phyloP scores from a whole-genome alignment of 2,329 filamentous ascomycete genomes.

The Colletotrichum higginsianum region DNA sequence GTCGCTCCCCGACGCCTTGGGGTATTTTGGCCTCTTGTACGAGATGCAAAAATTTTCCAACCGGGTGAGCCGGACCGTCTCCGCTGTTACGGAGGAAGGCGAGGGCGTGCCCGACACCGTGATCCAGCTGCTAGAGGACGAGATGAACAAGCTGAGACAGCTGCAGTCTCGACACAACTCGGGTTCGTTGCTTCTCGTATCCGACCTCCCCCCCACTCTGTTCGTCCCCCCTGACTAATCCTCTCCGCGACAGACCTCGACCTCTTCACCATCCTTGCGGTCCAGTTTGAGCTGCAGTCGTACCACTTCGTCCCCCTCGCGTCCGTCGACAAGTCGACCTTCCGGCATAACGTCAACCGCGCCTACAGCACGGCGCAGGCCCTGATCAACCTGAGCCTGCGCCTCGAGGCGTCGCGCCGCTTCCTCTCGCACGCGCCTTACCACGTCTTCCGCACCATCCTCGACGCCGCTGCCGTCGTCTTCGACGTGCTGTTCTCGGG shows the following conservation, averaged over 20 bases:
- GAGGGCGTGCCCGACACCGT: conserved; percentile 63
- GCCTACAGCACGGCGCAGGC: conserved; percentile 64
- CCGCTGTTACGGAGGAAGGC: conserved; percentile 62
- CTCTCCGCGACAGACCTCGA: conserved; percentile 57
- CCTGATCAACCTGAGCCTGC: conserved; percentile 57
- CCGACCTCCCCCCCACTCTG: not conserved
- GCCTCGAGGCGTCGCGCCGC: conserved; percentile 42
- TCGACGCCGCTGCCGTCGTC: conserved; percentile 57
- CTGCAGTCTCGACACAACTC: conserved; percentile 63
- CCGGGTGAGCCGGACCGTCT: conserved; percentile 63
- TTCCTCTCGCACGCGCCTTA: conserved; percentile 65
- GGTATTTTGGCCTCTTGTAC: conserved; percentile 62
- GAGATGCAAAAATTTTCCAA: conserved; percentile 68
- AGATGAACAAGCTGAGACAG: conserved; percentile 64
- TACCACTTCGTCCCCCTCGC: conserved; percentile 66
- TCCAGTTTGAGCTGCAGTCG: conserved; percentile 67
- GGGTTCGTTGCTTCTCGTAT: conserved; percentile 52
- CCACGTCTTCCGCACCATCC: conserved; percentile 63
- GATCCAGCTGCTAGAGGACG: conserved; percentile 65
- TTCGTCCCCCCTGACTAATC: not conserved
- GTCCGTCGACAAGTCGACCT: conserved; percentile 54
- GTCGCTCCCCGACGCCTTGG: conserved; percentile 58
- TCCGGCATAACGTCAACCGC: conserved; percentile 62
- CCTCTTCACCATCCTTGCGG: conserved; percentile 63
- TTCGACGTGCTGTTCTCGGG: conserved; percentile 55